phyloP scores from a whole-genome alignment of 306 rosid species.

The Inga leiocalycina region DNA sequence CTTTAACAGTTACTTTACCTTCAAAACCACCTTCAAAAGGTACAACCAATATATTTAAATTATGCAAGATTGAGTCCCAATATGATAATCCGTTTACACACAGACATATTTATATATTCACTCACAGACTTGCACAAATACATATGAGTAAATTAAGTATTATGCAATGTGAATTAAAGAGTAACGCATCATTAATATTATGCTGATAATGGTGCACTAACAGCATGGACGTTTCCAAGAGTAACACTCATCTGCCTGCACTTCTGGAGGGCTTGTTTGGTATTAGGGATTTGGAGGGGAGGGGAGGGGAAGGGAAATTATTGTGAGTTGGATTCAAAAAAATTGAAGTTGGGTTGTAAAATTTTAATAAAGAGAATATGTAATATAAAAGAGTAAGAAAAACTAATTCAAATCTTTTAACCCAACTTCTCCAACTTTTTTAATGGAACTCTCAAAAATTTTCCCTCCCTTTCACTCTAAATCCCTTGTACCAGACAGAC shows the following conservation, averaged over 20 bases:
- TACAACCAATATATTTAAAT: not conserved
- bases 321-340: too few species aligned
- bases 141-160: not conserved
- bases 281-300: too few species aligned
- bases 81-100: not conserved
- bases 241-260: not conserved
- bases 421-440: too few species aligned
- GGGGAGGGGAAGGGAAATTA: too few species aligned
- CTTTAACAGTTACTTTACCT: constrained; percentile 58
- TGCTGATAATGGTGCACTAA: constrained; percentile 3
- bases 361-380: too few species aligned
- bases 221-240: not conserved
- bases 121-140: not conserved
- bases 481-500: too few species aligned
- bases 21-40: constrained; percentile 60
- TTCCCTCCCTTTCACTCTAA: too few species aligned
- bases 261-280: not conserved
- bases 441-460: too few species aligned
- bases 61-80: constrained; percentile 7
- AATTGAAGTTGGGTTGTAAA: too few species aligned
- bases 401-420: too few species aligned
- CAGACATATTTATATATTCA: not conserved
- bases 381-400: too few species aligned
- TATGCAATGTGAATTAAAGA: constrained; percentile 10
- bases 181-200: constrained; percentile 1